Conservation (phyloP, 176 grass and related monocot genomes). For the Panicum miliaceum region DNA sequence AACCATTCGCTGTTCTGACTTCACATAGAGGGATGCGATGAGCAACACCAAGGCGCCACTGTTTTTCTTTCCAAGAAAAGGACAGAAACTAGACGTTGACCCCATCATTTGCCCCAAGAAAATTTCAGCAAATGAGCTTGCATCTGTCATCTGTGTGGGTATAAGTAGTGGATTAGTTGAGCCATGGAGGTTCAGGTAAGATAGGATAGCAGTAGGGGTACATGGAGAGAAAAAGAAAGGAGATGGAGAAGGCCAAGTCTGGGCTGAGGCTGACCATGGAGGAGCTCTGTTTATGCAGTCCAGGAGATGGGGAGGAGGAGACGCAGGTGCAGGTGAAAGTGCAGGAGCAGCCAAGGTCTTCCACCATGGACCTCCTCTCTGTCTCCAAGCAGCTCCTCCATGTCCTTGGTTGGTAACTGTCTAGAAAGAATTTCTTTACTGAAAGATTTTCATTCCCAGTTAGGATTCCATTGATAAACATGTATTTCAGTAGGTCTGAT, state of each 20-base stretch:
- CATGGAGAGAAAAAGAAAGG: constrained; percentile 58
- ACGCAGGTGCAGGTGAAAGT: constrained; percentile 26
- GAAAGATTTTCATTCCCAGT: neutral
- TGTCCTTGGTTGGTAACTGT: constrained; percentile 76
- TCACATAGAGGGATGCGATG: constrained; percentile 36
- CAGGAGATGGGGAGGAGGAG: constrained; percentile 40
- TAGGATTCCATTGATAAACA: neutral
- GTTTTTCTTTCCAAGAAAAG: neutral
- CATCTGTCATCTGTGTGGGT: neutral
- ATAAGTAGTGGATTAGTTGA: constrained; percentile 41
- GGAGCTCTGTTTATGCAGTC: constrained; percentile 56
- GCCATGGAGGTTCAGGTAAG: constrained; percentile 16
- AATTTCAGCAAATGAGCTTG: constrained; percentile 35
- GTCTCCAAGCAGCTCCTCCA: constrained; percentile 77
- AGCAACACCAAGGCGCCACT: constrained; percentile 29
- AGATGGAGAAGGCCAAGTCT: constrained; percentile 64
- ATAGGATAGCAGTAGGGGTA: constrained; percentile 22
- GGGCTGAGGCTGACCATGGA: constrained; percentile 74
- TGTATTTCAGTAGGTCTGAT: neutral
- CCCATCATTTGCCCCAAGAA: constrained; percentile 48
- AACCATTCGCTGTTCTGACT: constrained; percentile 51
- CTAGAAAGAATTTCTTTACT: neutral
- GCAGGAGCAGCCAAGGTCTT: constrained; percentile 47
- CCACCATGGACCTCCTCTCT: constrained; percentile 62
- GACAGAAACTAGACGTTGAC: constrained; percentile 52